Base-by-base conservation (phyloP, 2,329 filamentous ascomycete genomes). In the Neonectria faginata region DNA sequence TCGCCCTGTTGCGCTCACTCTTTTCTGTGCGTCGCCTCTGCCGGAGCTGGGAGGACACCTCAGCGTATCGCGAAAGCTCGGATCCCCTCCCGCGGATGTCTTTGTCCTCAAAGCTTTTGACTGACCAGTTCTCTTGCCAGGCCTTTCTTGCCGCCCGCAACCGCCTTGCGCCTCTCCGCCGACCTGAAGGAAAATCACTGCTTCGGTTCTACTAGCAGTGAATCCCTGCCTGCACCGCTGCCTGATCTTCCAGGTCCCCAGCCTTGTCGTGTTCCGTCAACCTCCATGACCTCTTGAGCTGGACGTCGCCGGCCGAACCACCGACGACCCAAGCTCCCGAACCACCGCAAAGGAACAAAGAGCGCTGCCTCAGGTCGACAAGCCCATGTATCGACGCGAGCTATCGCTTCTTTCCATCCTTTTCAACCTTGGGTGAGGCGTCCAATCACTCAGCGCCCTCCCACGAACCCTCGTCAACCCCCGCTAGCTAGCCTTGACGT, bases 381-480 rank as follows among this genome's bases (percentile, higher is more conserved):
- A 70, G 74, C 76, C 72, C 77, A 81, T 81, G 79, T 77, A 75
- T 76, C 75, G 76, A 79, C 77, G 76, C 77, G 78, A 78, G 76
- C 71, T 74, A 67, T 71, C 66, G 65, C 68, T 70, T 64, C 69
- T 72, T 61, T 75, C 75, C 71, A 69, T 76, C 73, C 68, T 74
- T 70, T 70, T 73, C 69, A 77, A 72, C 69, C 72, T 73, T 66
- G 72, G 75, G 71, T 77, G 70, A 74, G 67, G 66, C 70, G 64
- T 69, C 68, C 59, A 72, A 57, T 68, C 59, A 60, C 58, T 70
- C 61, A 58, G 65, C 65, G 50, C 64, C 66, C 54, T 65, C 65
- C 67, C 18, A 33, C 48, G 39, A 39, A 42, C 39, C 39, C 48
- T n/a, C 61, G 62, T 55, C 45, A 45, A 59, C 54, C 62, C 66